Conservation (phyloP, 1,284 basidiomycete species). For the Puccinia brachypodii region DNA sequence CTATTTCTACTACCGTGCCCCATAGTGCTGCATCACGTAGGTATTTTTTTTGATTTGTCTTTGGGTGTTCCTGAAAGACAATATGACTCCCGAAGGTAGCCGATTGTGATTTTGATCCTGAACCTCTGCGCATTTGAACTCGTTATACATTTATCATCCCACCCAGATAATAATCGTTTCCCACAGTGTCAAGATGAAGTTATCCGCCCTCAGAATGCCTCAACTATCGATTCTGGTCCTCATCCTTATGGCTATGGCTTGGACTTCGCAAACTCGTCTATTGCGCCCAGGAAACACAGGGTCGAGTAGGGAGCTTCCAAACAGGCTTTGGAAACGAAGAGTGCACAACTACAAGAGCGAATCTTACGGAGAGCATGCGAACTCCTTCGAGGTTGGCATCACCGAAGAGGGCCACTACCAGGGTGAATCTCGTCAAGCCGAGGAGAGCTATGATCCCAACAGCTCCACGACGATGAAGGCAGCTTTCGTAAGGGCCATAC, state of each 20-base stretch:
- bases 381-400: not conserved
- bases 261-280: not conserved
- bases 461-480: not conserved
- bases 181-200: not conserved
- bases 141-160: not conserved
- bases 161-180: not conserved
- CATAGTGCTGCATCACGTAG: not conserved
- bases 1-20: not conserved
- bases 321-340: conserved; percentile 12
- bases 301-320: not conserved
- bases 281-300: not conserved
- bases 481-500: not conserved
- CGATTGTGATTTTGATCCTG: not conserved
- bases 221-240: not conserved
- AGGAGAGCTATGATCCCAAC: not conserved
- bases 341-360: not conserved
- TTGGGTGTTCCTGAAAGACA: not conserved
- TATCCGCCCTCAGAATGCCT: not conserved
- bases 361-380: not conserved
- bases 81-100: not conserved
- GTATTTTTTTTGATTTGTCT: not conserved
- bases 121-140: not conserved
- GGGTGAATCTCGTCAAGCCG: not conserved
- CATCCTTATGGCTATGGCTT: not conserved
- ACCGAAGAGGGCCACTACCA: not conserved